Conservation (phyloP, 179 eudicot genomes). For the Gypsophila paniculata region DNA sequence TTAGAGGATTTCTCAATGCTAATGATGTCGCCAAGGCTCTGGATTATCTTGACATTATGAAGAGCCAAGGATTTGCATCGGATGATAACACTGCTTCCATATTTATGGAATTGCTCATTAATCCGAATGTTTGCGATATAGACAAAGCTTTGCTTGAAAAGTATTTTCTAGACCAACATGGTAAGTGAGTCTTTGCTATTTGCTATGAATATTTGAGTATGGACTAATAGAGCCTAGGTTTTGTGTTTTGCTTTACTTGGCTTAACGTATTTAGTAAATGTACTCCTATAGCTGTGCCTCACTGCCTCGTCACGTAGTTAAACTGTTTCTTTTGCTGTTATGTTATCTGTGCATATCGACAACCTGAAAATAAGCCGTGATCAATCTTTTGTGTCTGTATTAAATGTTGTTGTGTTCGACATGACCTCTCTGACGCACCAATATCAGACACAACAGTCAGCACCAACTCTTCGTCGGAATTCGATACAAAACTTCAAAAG, state of each 20-base stretch:
- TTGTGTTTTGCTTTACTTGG: too few relatives aligned
- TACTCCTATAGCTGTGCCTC: not conserved
- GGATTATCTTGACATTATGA: slow-evolving; percentile 12
- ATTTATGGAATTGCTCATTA: not conserved
- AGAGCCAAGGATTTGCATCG: not conserved
- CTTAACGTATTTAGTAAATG: too few relatives aligned
- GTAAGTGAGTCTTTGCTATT: not conserved
- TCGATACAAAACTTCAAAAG: too few relatives aligned
- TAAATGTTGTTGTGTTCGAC: too few relatives aligned
- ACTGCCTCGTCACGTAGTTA: too few relatives aligned
- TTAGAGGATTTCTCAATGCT: slow-evolving; percentile 3
- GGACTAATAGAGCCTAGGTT: not conserved
- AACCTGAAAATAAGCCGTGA: too few relatives aligned
- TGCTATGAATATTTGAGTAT: not conserved
- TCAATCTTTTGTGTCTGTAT: too few relatives aligned
- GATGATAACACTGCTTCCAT: slow-evolving; percentile 1
- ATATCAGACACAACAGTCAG: too few relatives aligned
- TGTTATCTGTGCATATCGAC: too few relatives aligned
- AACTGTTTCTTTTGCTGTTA: too few relatives aligned
- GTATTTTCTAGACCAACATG: not conserved
- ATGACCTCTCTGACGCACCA: too few relatives aligned
- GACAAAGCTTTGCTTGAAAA: slow-evolving; percentile 6
- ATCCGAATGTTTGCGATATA: not conserved
- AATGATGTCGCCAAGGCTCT: slow-evolving; percentile 12
- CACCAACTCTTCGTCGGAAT: too few relatives aligned